Conservation (phyloP, 108 stramenopile genomes). For the Nitzschia sp. region DNA sequence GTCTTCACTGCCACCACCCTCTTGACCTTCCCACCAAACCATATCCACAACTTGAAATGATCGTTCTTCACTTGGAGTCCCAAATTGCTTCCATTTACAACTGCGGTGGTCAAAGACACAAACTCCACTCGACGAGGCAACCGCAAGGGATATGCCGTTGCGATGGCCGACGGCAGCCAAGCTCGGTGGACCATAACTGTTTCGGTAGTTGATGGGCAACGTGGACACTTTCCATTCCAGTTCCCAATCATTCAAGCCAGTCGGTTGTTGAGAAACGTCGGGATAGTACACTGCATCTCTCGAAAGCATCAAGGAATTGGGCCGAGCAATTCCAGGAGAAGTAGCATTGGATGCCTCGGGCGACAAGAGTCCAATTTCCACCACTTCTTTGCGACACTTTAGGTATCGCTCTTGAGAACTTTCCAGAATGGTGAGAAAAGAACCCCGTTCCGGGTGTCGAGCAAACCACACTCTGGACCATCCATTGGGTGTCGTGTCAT, state of each 20-base stretch:
- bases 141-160: slow-evolving; percentile 28
- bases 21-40: slow-evolving; percentile 46
- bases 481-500: not conserved
- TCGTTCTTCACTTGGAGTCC: slow-evolving; percentile 31
- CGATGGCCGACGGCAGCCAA: slow-evolving; percentile 14
- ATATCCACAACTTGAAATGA: slow-evolving; percentile 39
- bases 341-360: slow-evolving; percentile 12
- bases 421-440: slow-evolving; percentile 24
- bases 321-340: slow-evolving; percentile 1
- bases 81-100: slow-evolving; percentile 37
- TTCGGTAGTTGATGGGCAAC: slow-evolving; percentile 28
- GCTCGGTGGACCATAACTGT: slow-evolving; percentile 25
- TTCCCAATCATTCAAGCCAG: slow-evolving; percentile 9
- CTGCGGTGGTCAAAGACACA: slow-evolving; percentile 20
- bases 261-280: slow-evolving; percentile 6
- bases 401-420: slow-evolving; percentile 3
- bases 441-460: slow-evolving; percentile 9
- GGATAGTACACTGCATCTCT: slow-evolving; percentile 26
- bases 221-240: slow-evolving; percentile 41
- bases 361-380: slow-evolving; percentile 16
- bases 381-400: slow-evolving; percentile 12
- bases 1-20: slow-evolving; percentile 5
- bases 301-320: slow-evolving; percentile 26
- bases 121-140: slow-evolving; percentile 32
- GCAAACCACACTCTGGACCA: slow-evolving; percentile 31